Evolutionary conservation across 495 filamentous ascomycete genomes (phyloP), one percentile per base, ranked within the genome.

Genomic region (Bacidia gigantensis): DNA sequence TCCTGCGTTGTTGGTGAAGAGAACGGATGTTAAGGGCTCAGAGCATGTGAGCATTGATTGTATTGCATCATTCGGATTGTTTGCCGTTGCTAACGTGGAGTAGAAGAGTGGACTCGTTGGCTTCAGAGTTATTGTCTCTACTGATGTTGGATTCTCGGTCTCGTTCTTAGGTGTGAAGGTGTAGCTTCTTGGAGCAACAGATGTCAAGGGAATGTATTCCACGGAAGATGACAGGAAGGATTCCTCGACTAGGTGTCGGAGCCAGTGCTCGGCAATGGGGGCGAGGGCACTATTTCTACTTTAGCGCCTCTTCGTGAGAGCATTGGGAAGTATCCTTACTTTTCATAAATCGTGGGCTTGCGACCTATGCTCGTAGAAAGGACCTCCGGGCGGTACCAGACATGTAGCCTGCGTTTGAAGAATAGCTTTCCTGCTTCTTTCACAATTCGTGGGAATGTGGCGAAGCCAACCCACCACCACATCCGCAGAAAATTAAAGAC

Each of bases 401-500:
- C 72, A 42, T 75, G 72, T 17, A 84, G 62, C 39, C 67, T 72
- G 48, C 67, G 65, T 10, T 51, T 42, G 55, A 79, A 75, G 55
- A 75, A 80, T 10, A 84, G 65, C 24, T 61, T 65, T 1, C 49
- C 62, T 3, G 81, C 80, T 64, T 84, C 68, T 52, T 65, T 69
- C 7, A 79, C 58, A 40, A 82, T 84, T 26, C 80, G 66, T 3
- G 80, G 79, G 51, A 79, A 77, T 0, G 81, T 82, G 5, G 74
- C 64, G 12, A 85, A 67, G 2, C 79, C 76, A 17, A 79, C 73
- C 79, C 78, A 83, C 65, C 72, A 75, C 75, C 80, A 84, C 11
- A 62, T 56, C 11, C 61, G 44, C 7, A 83, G 57, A 56, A 84
- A 83, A 26, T 32, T 60, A 17, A 65, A 49, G 43, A 68, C 72